A percentile compares a stretch with the other conserved stretches of the same genome.
These are phyloP conservation scores for Prunus fruticosa DNA, from an alignment of 306 rosid genomes.

Conservation along the genomic window DNA sequence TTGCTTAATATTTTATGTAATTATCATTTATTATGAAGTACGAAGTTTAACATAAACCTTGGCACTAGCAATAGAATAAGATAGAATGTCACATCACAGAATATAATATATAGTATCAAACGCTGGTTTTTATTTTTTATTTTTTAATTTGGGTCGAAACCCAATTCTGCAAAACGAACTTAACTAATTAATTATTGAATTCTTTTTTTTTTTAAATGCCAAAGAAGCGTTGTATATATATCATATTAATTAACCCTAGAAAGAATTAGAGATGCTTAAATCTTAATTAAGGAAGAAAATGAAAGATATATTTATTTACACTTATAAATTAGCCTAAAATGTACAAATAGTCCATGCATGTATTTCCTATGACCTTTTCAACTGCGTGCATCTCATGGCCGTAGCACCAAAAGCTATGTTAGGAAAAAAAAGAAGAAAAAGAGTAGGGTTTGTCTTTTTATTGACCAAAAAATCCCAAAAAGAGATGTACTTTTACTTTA, in stretches of 20 bases:
- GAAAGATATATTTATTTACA: too few relatives aligned
- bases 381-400: neutral
- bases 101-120: neutral
- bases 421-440: neutral
- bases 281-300: too few relatives aligned
- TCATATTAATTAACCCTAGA: neutral
- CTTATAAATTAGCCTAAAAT: too few relatives aligned
- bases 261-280: neutral
- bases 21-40: neutral
- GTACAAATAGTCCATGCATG: neutral
- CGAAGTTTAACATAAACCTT: neutral
- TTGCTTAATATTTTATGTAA: neutral
- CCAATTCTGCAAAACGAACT: neutral
- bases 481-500: slow-evolving; percentile 32
- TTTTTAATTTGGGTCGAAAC: neutral
- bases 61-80: neutral
- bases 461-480: slow-evolving; percentile 30
- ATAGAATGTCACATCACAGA: neutral
- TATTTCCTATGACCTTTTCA: neutral
- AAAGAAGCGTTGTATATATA: too few relatives aligned
- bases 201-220: too few relatives aligned
- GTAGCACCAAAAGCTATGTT: neutral
- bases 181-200: neutral
- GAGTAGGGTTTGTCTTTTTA: slow-evolving; percentile 26
- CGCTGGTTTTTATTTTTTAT: neutral